Conservation (phyloP, 192 early-diverging fungal genomes). For the Backusella morwellensis region DNA sequence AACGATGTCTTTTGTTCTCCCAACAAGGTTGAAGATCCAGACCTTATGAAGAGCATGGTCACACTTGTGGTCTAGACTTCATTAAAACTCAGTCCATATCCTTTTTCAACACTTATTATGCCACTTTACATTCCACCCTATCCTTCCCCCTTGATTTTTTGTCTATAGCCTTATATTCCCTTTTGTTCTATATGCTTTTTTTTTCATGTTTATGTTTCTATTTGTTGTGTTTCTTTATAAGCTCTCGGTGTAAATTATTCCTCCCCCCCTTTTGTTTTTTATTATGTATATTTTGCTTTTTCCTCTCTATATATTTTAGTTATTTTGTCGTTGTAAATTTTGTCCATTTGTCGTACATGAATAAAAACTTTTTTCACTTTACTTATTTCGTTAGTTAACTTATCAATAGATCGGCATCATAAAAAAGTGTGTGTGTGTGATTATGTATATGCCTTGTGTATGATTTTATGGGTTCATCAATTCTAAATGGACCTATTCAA, state of each 20-base stretch:
- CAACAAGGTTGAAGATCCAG: background rate
- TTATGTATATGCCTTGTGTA: background rate
- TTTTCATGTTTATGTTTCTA: background rate
- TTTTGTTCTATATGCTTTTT: background rate
- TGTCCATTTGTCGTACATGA: constrained; percentile 4
- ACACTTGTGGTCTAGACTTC: constrained; percentile 12
- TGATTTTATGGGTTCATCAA: background rate
- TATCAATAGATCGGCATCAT: background rate
- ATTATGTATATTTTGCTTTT: background rate
- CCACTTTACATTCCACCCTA: background rate
- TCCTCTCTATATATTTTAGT: background rate
- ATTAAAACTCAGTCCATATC: background rate
- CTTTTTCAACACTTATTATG: background rate
- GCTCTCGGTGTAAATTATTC: constrained; percentile 2
- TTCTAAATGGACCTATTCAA: constrained; percentile 1
- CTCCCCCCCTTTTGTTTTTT: background rate
- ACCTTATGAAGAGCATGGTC: constrained; percentile 7
- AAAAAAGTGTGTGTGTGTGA: constrained; percentile 1
- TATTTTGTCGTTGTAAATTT: constrained; percentile 1
- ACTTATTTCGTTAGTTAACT: background rate
- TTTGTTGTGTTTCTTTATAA: constrained; percentile 2
- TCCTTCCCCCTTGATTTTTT: background rate
- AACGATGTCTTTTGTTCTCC: background rate
- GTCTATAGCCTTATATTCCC: background rate
- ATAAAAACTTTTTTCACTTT: background rate